A percentile compares a stretch with the other conserved stretches of the same genome.
Conservation (phyloP, 2,329 filamentous ascomycete genomes). For the Nothophaeocryptopus gaeumannii region DNA sequence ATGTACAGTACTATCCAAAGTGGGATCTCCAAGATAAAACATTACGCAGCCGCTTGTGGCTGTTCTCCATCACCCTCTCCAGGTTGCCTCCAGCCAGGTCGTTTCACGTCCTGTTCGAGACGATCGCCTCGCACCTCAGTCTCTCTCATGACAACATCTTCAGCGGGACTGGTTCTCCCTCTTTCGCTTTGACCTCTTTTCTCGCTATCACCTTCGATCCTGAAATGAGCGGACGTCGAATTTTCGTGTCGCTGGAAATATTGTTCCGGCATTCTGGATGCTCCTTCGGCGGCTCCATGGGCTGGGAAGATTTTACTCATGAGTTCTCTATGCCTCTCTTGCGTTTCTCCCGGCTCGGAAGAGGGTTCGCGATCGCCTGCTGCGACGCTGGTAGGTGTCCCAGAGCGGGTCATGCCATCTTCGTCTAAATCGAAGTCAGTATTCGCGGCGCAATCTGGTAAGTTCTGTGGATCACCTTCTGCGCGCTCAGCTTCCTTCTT, state of each 20-base stretch:
- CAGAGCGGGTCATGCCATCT: conserved; percentile 23
- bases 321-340: conserved; percentile 30
- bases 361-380: conserved; percentile 20
- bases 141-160: conserved; percentile 21
- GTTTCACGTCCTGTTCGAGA: conserved; percentile 1
- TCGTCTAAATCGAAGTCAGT: conserved; percentile 13
- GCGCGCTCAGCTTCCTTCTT: conserved; percentile 44
- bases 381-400: conserved; percentile 20
- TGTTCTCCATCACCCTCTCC: background rate
- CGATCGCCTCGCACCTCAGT: conserved; percentile 7
- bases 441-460: background rate
- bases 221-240: background rate
- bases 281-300: conserved; percentile 19
- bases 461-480: conserved; percentile 14
- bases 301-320: conserved; percentile 33
- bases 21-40: background rate
- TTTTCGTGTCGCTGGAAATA: conserved; percentile 25
- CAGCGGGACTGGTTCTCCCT: background rate
- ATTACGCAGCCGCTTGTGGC: conserved; percentile 1
- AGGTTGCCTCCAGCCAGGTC: background rate
- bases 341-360: conserved; percentile 21
- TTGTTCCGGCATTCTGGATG: conserved; percentile 18
- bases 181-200: conserved; percentile 8
- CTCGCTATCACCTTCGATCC: conserved; percentile 5
- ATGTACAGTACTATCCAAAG: too few species aligned